Conservation (phyloP, 192 early-diverging fungal genomes). For the Pecoramyces ruminantium region DNA sequence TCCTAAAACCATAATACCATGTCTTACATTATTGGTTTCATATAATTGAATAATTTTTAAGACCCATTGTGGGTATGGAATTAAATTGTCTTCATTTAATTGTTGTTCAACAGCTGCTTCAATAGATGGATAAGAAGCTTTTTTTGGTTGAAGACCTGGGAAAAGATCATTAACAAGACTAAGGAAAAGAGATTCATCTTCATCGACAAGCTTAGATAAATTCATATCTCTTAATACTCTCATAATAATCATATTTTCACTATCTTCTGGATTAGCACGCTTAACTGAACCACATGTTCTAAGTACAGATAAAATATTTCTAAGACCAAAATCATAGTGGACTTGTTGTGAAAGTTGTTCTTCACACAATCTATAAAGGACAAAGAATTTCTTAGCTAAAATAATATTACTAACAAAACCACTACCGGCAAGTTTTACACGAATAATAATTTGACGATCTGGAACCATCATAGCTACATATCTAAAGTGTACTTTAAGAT, state of each 20-base stretch:
- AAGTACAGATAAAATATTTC: slow-evolving; percentile 47
- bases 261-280: slow-evolving; percentile 36
- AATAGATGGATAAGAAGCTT: slow-evolving; percentile 30
- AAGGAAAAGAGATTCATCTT: slow-evolving; percentile 42
- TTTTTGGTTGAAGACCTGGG: slow-evolving; percentile 39
- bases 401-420: slow-evolving; percentile 49
- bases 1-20: slow-evolving; percentile 49
- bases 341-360: slow-evolving; percentile 49
- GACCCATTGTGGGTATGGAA: slow-evolving; percentile 45
- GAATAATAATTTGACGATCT: slow-evolving; percentile 46
- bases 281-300: slow-evolving; percentile 44
- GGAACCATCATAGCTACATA: slow-evolving; percentile 54
- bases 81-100: slow-evolving; percentile 31
- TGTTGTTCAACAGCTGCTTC: slow-evolving; percentile 43
- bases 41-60: slow-evolving; percentile 47
- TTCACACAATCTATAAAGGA: slow-evolving; percentile 42
- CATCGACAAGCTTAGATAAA: slow-evolving; percentile 46
- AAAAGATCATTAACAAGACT: slow-evolving; percentile 42
- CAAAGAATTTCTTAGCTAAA: slow-evolving; percentile 49
- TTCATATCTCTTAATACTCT: slow-evolving; percentile 48
- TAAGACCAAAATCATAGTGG: slow-evolving; percentile 46
- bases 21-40: slow-evolving; percentile 36
- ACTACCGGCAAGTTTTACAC: slow-evolving; percentile 44
- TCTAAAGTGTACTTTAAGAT: slow-evolving; percentile 46
- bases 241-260: slow-evolving; percentile 46